phyloP scores from a whole-genome alignment of 2,329 filamentous ascomycete species.

The Neofusicoccum ribis region DNA sequence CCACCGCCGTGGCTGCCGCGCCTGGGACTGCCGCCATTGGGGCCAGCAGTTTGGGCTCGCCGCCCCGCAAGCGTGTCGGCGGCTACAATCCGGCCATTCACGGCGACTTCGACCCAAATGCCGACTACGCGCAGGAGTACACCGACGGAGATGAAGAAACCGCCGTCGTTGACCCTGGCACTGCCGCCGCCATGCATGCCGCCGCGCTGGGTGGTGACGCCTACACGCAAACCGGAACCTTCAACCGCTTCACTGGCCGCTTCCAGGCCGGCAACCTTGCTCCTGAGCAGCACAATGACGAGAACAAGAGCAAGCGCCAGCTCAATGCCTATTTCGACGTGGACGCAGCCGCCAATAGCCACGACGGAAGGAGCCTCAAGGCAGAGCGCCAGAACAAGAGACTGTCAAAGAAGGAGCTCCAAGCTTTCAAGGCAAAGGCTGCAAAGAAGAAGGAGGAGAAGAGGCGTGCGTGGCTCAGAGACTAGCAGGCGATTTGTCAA shows the following conservation, averaged over 20 bases:
- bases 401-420: slow-evolving; percentile 80
- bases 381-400: slow-evolving; percentile 87
- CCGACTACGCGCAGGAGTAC: slow-evolving; percentile 73
- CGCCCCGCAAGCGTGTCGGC: slow-evolving; percentile 49
- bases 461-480: slow-evolving; percentile 82
- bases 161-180: neutral
- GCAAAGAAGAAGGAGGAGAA: slow-evolving; percentile 92
- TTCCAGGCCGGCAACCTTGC: slow-evolving; percentile 70
- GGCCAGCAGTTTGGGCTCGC: slow-evolving; percentile 28
- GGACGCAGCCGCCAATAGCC: slow-evolving; percentile 85
- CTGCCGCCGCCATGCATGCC: slow-evolving; percentile 26
- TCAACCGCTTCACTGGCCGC: slow-evolving; percentile 87
- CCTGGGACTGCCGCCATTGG: slow-evolving; percentile 32
- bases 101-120: slow-evolving; percentile 92
- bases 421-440: slow-evolving; percentile 88
- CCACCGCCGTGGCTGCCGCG: slow-evolving; percentile 18
- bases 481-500: slow-evolving; percentile 53
- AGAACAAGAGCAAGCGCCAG: slow-evolving; percentile 82
- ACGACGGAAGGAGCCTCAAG: slow-evolving; percentile 87
- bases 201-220: slow-evolving; percentile 34
- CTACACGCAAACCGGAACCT: slow-evolving; percentile 71
- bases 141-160: slow-evolving; percentile 40
- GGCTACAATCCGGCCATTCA: slow-evolving; percentile 97
- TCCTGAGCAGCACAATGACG: slow-evolving; percentile 78
- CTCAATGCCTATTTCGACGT: slow-evolving; percentile 96